Conservation (phyloP, 1,139 yeast species). For the Geotrichum fermentans region DNA sequence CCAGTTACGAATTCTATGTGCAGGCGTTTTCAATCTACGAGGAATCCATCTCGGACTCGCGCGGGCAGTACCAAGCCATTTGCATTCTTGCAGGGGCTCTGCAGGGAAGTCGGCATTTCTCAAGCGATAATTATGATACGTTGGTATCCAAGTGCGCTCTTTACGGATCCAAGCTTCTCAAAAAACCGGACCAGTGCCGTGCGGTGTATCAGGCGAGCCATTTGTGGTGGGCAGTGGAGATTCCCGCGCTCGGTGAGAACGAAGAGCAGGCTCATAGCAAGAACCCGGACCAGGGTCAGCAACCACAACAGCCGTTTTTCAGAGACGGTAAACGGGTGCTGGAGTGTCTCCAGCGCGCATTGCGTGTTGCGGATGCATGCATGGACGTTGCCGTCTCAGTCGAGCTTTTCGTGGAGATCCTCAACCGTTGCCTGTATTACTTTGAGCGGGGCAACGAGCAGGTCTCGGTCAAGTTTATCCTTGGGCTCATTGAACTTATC, state of each 20-base stretch:
- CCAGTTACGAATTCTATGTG: conserved; percentile 83
- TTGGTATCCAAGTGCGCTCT: conserved; percentile 80
- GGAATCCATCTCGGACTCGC: conserved; percentile 65
- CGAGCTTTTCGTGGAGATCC: conserved; percentile 81
- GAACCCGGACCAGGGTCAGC: conserved; percentile 24
- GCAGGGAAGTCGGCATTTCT: conserved; percentile 54
- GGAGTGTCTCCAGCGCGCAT: conserved; percentile 68
- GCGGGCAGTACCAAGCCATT: conserved; percentile 52
- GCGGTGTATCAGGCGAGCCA: conserved; percentile 86
- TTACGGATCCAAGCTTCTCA: conserved; percentile 81
- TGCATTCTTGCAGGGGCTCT: conserved; percentile 58
- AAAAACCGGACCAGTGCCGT: conserved; percentile 92
- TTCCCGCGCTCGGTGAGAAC: conserved; percentile 46
- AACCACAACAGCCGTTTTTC: conserved; percentile 30
- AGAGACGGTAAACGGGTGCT: conserved; percentile 58
- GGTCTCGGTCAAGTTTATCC: conserved; percentile 69
- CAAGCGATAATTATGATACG: conserved; percentile 62
- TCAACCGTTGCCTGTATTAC: conserved; percentile 79
- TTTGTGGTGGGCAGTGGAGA: conserved; percentile 86
- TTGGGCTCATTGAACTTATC: conserved; percentile 80
- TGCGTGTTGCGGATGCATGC: conserved; percentile 88
- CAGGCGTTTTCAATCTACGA: conserved; percentile 87
- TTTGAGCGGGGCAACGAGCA: conserved; percentile 75
- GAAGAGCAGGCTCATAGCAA: conserved; percentile 44
- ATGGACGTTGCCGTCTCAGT: conserved; percentile 77